A percentile compares a stretch with the other conserved stretches of the same genome.
These are phyloP conservation scores for Dalbergia cochinchinensis DNA, from an alignment of 306 rosid species.

Conservation along the genomic window DNA sequence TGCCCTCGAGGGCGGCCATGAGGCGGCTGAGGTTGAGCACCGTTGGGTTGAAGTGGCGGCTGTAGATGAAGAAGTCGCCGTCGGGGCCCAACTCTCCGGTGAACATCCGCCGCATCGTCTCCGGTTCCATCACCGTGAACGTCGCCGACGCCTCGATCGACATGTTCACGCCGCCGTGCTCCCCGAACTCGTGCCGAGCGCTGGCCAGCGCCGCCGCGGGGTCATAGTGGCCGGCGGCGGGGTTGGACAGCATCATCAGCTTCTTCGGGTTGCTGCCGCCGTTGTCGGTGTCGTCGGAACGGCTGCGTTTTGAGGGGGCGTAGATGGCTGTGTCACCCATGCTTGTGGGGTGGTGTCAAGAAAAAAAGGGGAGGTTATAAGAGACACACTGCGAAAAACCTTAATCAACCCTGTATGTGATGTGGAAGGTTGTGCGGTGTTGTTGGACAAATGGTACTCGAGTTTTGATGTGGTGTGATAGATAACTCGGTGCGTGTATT, in stretches of 20 bases:
- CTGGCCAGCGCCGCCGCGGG: constrained; percentile 81
- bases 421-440: neutral
- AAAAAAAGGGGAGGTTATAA: neutral
- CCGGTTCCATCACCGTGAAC: constrained; percentile 98
- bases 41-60: constrained; percentile 98
- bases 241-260: constrained; percentile 37
- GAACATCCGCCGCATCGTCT: constrained; percentile 89
- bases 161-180: constrained; percentile 99
- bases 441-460: neutral
- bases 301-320: constrained; percentile 54
- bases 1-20: constrained; percentile 91
- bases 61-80: constrained; percentile 87
- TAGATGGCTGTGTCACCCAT: constrained; percentile 60
- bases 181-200: constrained; percentile 93
- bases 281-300: constrained; percentile 45
- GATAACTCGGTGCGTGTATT: neutral
- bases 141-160: constrained; percentile 99
- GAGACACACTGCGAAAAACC: neutral
- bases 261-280: constrained; percentile 52
- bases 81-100: constrained; percentile 91
- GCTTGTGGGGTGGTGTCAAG: neutral
- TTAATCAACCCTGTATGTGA: neutral
- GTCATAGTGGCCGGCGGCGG: neutral
- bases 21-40: constrained; percentile 85
- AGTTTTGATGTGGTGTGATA: neutral